Conservation (phyloP, 148 eudicot genomes). For the Hydrangea macrophylla region DNA sequence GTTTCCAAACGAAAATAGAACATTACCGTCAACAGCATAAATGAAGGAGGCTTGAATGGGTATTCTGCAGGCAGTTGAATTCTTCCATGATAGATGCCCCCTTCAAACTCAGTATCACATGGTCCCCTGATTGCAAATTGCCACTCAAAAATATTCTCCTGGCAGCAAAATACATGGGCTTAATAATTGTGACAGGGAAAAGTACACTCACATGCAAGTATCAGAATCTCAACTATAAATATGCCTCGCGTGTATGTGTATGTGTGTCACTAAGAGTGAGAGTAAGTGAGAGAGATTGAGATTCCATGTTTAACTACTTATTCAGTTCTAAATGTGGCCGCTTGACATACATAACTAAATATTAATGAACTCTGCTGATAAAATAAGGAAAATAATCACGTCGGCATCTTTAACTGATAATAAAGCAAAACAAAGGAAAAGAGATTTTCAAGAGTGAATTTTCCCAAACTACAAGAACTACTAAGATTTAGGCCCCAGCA, state of each 20-base stretch:
- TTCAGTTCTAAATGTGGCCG: not conserved
- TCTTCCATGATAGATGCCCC: conserved; percentile 96
- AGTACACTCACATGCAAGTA: not conserved
- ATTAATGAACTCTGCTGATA: not conserved
- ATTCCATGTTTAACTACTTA: not conserved
- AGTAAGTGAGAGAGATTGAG: not conserved
- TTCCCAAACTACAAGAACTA: too few relatives aligned
- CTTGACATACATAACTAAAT: not conserved
- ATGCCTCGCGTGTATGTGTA: too few relatives aligned
- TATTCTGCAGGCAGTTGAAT: conserved; percentile 94
- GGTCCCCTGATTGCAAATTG: conserved; percentile 98
- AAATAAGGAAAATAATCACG: not conserved
- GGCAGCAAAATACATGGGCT: conserved; percentile 8
- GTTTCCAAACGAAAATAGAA: not conserved
- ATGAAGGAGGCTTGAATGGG: conserved; percentile 96
- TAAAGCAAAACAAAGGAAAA: too few relatives aligned
- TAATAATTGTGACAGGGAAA: not conserved
- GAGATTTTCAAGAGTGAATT: too few relatives aligned
- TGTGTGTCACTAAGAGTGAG: too few relatives aligned
- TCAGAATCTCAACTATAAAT: not conserved
- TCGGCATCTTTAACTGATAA: too few relatives aligned
- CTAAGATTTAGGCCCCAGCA: too few relatives aligned
- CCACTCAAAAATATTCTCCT: conserved; percentile 99
- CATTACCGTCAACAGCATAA: conserved; percentile 86
- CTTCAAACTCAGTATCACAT: conserved; percentile 84